Evolutionary conservation across 345 rosid genomes (phyloP).

Genomic region (Pistacia atlantica): DNA sequence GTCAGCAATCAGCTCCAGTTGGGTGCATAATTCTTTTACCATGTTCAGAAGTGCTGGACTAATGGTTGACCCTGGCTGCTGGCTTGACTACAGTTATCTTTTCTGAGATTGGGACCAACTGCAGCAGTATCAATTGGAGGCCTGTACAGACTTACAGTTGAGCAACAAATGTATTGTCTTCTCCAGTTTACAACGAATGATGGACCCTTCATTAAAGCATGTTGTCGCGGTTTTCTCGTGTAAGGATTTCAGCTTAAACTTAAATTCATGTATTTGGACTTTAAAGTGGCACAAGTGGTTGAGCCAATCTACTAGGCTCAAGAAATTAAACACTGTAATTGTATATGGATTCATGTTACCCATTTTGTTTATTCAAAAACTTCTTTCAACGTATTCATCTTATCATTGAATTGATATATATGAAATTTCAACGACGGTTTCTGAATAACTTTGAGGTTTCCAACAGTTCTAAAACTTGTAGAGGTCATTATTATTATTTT

Average conservation of each 20-base stretch:
- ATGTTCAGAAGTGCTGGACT: not conserved
- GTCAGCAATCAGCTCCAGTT: not conserved
- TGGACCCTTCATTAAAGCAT: not conserved
- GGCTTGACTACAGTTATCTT: not conserved
- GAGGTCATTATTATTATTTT: too few relatives aligned
- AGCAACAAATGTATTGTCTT: constrained; percentile 1
- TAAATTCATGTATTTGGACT: not conserved
- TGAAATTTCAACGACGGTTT: too few relatives aligned
- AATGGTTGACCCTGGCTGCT: not conserved
- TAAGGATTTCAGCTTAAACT: not conserved
- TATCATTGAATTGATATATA: too few relatives aligned
- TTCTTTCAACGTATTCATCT: not conserved
- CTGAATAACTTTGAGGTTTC: too few relatives aligned
- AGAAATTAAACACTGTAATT: not conserved
- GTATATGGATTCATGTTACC: constrained; percentile 1
- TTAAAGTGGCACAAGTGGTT: not conserved
- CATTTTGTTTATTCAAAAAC: constrained; percentile 2
- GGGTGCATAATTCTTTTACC: not conserved
- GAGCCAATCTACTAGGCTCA: not conserved
- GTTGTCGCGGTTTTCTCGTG: not conserved
- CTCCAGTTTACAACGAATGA: not conserved
- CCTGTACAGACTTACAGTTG: not conserved
- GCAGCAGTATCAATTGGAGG: not conserved
- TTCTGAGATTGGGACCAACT: not conserved
- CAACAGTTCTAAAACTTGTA: too few relatives aligned